phyloP scores from a whole-genome alignment of 2,329 filamentous ascomycete genomes.

The Sporothrix curviconia region DNA sequence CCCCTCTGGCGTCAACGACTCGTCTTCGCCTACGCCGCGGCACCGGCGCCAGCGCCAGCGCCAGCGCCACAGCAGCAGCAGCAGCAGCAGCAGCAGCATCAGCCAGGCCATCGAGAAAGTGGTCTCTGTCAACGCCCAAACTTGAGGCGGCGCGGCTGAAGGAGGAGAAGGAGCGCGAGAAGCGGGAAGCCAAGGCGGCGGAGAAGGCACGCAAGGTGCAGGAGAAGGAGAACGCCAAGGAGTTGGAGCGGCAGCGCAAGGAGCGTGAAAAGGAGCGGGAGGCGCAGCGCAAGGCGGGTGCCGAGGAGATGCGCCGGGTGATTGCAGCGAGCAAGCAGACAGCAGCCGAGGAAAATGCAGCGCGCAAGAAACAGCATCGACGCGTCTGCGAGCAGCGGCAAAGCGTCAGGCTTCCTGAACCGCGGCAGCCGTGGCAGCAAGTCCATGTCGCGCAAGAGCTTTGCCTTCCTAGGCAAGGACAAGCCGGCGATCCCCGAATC shows the following conservation, averaged over 20 bases:
- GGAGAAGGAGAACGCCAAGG: constrained; percentile 41
- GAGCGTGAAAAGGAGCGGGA: constrained; percentile 33
- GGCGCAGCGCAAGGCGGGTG: constrained; percentile 44
- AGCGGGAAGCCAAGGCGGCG: constrained; percentile 58
- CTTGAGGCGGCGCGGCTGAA: constrained; percentile 31
- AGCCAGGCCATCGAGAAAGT: constrained; percentile 4
- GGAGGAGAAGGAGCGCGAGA: constrained; percentile 59
- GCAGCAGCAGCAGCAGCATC: constrained; percentile 15
- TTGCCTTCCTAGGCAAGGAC: constrained; percentile 55
- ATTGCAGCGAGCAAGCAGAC: constrained; percentile 61
- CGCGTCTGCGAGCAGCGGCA: neutral
- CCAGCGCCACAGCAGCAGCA: constrained; percentile 12
- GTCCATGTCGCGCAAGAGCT: constrained; percentile 71
- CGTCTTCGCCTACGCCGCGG: too few species aligned
- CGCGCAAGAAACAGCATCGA: constrained; percentile 30
- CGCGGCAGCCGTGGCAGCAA: constrained; percentile 67
- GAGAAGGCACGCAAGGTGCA: constrained; percentile 42
- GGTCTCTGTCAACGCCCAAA: constrained; percentile 20
- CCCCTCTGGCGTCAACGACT: too few species aligned
- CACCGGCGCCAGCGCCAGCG: too few species aligned
- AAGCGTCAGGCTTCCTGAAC: constrained; percentile 44
- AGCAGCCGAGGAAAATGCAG: constrained; percentile 50
- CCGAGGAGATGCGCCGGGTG: constrained; percentile 55
- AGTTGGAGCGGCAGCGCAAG: constrained; percentile 38
- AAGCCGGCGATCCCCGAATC: constrained; percentile 22